Evolutionary conservation across 2,329 filamentous ascomycete species (phyloP), one percentile per base, ranked within the genome.

Genomic region (Chaetomiaceae sp.): DNA sequence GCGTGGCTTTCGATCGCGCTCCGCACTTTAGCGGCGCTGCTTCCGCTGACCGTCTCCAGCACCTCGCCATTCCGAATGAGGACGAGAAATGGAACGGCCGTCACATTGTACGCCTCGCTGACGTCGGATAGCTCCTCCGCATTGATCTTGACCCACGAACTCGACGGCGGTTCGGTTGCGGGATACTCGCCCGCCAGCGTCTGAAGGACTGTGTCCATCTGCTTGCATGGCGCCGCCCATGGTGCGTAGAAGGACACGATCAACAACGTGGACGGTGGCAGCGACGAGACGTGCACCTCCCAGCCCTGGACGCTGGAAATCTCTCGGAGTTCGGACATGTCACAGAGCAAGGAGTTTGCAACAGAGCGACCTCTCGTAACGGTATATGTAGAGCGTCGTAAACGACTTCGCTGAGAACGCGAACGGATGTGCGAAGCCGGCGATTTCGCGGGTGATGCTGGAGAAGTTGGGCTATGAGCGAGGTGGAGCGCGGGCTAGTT

Each of bases 161-260:
- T 85, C 46, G 75, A 72, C 14, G 75, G 74, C 34, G 85, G 81
- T 54, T 76, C 71, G 55, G 78, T 74, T 59, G 78, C 74, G 51
- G 88, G 81, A 69, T 95, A 95, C 65, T 90, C 88, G 61, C 82
- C 81, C 55, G 91, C 90, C 55, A 98, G 86, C 18, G 88, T 85
- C 62, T 79, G 76, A 55, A 98, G 80, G 58, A 97, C 86, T 41
- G 83, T 86, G 57, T 79, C 81, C 90, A 97, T 97, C 69, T 96
- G 89, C 53, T 86, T 83, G 74, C 93, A 97, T 37, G 93, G 93
- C 49, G 89, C 89, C 24, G 93, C 93, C 93, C 93, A 98, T 56
- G 90, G 86, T 17, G 93, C 89, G 66, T 97, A 86, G 75, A 98
- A 98, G 65, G 90, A 96, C 62, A 95, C 80, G 61, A 96, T 76